Conservation (phyloP, 805 yeast species). For the Metschnikowia picachoensis region DNA sequence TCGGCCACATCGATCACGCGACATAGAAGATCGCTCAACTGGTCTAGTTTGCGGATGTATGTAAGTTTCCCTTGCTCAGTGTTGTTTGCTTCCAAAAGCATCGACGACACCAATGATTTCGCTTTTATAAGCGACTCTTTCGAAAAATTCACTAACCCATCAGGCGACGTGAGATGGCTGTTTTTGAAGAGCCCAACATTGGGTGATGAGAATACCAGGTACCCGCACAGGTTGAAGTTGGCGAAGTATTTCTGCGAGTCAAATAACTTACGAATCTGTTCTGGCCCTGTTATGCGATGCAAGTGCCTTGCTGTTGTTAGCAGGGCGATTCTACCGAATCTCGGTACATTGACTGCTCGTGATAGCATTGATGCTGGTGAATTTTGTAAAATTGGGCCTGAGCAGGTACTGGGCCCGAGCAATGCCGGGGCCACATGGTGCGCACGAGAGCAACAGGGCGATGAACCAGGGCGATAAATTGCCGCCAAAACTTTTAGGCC, state of each 20-base stretch:
- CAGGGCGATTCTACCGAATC: neutral
- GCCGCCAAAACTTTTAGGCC: too few species aligned
- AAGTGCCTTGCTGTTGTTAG: neutral
- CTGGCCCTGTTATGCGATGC: conserved; percentile 15
- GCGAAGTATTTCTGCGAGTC: conserved; percentile 60
- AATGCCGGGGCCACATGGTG: neutral
- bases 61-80: conserved; percentile 42
- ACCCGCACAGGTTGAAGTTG: conserved; percentile 38
- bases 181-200: conserved; percentile 62
- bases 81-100: conserved; percentile 38
- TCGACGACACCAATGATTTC: conserved; percentile 51
- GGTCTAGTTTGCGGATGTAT: conserved; percentile 67
- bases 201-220: conserved; percentile 14
- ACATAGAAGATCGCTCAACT: conserved; percentile 82
- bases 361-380: conserved; percentile 1
- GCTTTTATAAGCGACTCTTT: conserved; percentile 59
- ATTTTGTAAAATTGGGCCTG: neutral
- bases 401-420: neutral
- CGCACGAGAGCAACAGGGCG: neutral
- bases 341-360: neutral
- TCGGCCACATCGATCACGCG: conserved; percentile 93
- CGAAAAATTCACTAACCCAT: conserved; percentile 68
- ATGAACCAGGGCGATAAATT: too few species aligned
- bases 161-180: conserved; percentile 62
- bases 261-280: conserved; percentile 47